phyloP scores from a whole-genome alignment of 2,329 filamentous ascomycete species.

The Diplodia mutila region DNA sequence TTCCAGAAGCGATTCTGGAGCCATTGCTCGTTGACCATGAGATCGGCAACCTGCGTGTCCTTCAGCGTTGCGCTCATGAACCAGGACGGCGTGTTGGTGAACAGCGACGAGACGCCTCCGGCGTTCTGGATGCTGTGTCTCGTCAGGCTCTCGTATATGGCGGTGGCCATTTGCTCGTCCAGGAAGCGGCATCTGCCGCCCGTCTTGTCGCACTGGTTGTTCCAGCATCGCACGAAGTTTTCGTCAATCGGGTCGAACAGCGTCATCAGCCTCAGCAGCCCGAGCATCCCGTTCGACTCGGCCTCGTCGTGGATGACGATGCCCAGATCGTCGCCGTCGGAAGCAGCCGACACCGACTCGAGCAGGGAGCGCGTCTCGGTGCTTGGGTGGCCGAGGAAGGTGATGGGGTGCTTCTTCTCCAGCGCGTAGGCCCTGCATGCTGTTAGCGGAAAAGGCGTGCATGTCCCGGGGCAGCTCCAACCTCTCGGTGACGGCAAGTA shows the following conservation, averaged over 20 bases:
- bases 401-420: constrained; percentile 48
- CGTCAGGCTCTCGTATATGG: neutral
- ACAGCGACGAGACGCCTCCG: neutral
- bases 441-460: neutral
- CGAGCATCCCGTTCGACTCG: constrained; percentile 47
- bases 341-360: constrained; percentile 44
- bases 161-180: constrained; percentile 31
- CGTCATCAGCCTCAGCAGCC: constrained; percentile 49
- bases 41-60: constrained; percentile 49
- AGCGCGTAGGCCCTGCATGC: constrained; percentile 46
- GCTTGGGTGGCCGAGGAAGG: constrained; percentile 47
- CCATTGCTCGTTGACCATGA: constrained; percentile 50
- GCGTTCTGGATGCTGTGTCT: constrained; percentile 28
- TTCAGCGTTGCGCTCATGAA: constrained; percentile 42
- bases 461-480: neutral
- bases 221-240: constrained; percentile 50
- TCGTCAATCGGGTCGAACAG: constrained; percentile 50
- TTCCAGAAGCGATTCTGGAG: constrained; percentile 49
- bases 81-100: constrained; percentile 36
- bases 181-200: constrained; percentile 38
- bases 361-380: constrained; percentile 47
- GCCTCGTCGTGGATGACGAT: constrained; percentile 50
- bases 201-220: constrained; percentile 41
- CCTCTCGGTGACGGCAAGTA: constrained; percentile 37
- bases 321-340: constrained; percentile 34